Base-by-base conservation (phyloP, 2,329 filamentous ascomycete species). In the Ophiostoma novo-ulmi region DNA sequence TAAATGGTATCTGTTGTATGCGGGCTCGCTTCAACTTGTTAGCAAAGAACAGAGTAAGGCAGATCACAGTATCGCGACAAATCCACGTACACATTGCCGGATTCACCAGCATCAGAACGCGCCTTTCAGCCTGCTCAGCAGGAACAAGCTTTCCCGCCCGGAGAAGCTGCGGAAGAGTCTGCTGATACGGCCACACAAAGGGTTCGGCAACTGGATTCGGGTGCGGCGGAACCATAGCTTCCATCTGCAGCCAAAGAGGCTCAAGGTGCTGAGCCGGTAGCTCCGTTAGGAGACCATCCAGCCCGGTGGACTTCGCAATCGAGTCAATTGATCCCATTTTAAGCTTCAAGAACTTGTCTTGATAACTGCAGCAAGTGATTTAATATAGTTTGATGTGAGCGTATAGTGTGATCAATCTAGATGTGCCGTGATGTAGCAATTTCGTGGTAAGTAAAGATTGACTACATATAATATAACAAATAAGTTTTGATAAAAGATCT, bases 1-100 rank as follows among this genome's bases (percentile, higher is more conserved):
- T 86, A 86, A 13, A 87, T 75, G 1, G 84, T 86, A 75, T 87
- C 85, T 2, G 84, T 86, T 0, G 84, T 86, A 74, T 80, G 85
- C 0, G 84, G 0, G 82, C 82, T 72, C 35, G 26, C 31, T 26
- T 63, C 22, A 3, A 36, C 3, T 35, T 31, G 58, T 63, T 14
- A 63, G 58, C 14, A 31, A 36, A n/a, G 17, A 17, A 63, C 26
- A 26, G 3, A 35, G 14, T 5, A 14, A 3, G 17, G 13, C 1
- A n/a, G 22, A 26, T 22, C 5, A n/a, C 17, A n/a, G 48, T n/a
- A 17, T n/a, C 10, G 36, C 17, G 6, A 5, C 13, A 36, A 36
- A n/a, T 13, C 5, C 1, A 63, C 58, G 14, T 17, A 63, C 58
- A 26, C 81, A 82, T 82, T 67, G 41, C 69, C 14, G 79, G 79